Base-by-base conservation (phyloP, 768 basidiomycete species). In the Boletus pseudo-olivaceus region DNA sequence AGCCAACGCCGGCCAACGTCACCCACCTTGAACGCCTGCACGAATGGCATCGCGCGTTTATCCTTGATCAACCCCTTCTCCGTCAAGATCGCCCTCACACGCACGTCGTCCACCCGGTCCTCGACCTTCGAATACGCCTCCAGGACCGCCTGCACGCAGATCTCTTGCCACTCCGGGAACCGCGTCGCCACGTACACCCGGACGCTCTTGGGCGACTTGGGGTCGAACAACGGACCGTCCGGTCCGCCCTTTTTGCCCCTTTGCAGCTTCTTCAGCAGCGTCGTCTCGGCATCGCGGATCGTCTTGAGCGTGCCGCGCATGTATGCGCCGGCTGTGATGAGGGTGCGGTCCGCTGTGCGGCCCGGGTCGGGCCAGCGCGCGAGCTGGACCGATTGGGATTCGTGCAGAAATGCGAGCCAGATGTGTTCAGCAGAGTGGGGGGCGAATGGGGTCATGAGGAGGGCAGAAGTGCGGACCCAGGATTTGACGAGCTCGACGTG, bases 381-480 rank as follows among this genome's bases (percentile, higher is more conserved):
- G 29, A 75, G 67, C 69, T 98, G 97, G 39, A 98, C 79, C 9
- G 93, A 90, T 40, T 80, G 75, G 12, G 82, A 73, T 54, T 90
- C 82, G 54, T 84, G 80, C 58, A 98, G 82, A 61, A 95, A 77
- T 29, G 77, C 73, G 38, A 78, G 74, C 87, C 91, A 94, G 63
- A 98, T 81, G 76, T 95, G 88, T 69, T 98, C 96, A 38, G 95
- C 81, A 66, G 90, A 90, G 75, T 98, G 97, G 0, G 96, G 94
- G 0, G 93, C 91, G 69, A 98, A 81, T 37, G 97, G 96, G 0
- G 85, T 76, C 67, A 89, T 78, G 58, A 97, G 77, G 48, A 98
- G 77, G 6, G 89, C 81, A n/a, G 92, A 84, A 54, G 78, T 72
- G 46, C 84, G 83, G 68, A 98, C 85, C 89, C 89, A 98, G 76